A percentile compares a stretch with the other conserved stretches of the same genome.
Evolutionary conservation across 139 green algal species (phyloP).

Genomic region (Coelastrella sp.): DNA sequence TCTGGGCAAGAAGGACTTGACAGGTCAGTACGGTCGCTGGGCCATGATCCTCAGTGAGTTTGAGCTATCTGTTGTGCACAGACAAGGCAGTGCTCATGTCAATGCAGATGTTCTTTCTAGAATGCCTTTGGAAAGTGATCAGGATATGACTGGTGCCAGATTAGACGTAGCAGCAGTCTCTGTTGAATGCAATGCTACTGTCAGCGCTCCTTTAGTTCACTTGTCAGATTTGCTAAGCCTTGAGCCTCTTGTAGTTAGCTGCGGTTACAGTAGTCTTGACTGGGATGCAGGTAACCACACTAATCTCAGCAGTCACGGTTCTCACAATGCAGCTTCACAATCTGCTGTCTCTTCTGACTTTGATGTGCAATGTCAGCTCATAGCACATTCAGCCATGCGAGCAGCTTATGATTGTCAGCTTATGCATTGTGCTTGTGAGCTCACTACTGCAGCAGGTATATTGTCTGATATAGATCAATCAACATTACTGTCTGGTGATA

Average conservation of each 20-base stretch:
- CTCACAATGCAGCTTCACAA: no score
- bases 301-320: no score
- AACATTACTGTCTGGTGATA: no score
- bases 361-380: no score
- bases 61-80: conserved; percentile 42
- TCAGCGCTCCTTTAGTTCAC: background rate
- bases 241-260: background rate
- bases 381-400: no score
- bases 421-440: no score
- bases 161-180: background rate
- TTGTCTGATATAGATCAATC: no score
- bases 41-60: conserved; percentile 41
- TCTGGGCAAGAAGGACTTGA: background rate
- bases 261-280: background rate
- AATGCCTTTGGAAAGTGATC: background rate
- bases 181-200: no score
- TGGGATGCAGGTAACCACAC: background rate
- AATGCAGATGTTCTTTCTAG: conserved; percentile 46
- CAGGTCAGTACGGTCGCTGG: conserved; percentile 40
- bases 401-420: no score
- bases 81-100: background rate
- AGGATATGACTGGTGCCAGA: background rate
- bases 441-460: no score
- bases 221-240: background rate
- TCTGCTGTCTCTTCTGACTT: no score